A percentile compares a stretch with the other conserved stretches of the same genome.
Conservation (phyloP, 2,329 filamentous ascomycete genomes). For the Oidium heveae region DNA sequence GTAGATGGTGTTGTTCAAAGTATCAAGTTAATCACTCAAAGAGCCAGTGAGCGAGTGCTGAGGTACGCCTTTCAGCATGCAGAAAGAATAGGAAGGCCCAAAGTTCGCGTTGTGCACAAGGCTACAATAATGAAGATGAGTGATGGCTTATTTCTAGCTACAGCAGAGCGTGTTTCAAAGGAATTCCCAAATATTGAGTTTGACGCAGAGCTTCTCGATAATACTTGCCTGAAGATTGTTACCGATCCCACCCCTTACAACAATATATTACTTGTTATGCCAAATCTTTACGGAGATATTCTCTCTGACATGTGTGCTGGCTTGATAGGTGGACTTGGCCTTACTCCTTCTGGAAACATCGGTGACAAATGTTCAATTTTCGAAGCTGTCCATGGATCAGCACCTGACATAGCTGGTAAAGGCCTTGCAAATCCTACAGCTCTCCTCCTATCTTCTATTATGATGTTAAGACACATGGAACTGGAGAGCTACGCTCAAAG, state of each 20-base stretch:
- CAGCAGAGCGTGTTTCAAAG: slow-evolving; percentile 65
- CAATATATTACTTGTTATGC: slow-evolving; percentile 95
- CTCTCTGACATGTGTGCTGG: slow-evolving; percentile 87
- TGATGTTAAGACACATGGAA: slow-evolving; percentile 92
- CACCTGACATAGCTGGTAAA: slow-evolving; percentile 83
- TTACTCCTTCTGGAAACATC: slow-evolving; percentile 88
- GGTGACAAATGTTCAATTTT: slow-evolving; percentile 87
- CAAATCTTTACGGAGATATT: slow-evolving; percentile 94
- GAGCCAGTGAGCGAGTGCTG: slow-evolving; percentile 84
- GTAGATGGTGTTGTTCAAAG: slow-evolving; percentile 95
- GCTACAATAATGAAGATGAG: slow-evolving; percentile 99
- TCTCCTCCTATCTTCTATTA: slow-evolving; percentile 65
- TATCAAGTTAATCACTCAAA: slow-evolving; percentile 97
- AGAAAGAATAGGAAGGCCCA: slow-evolving; percentile 73
- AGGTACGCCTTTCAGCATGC: slow-evolving; percentile 98
- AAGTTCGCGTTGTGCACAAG: slow-evolving; percentile 98
- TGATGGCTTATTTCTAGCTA: slow-evolving; percentile 89
- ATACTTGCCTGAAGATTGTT: slow-evolving; percentile 97
- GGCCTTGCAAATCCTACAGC: slow-evolving; percentile 92
- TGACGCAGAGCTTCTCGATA: slow-evolving; percentile 93
- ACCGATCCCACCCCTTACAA: slow-evolving; percentile 92
- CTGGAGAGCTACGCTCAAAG: slow-evolving; percentile 65
- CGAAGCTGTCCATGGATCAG: slow-evolving; percentile 90
- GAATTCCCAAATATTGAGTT: slow-evolving; percentile 93
- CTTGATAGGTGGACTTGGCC: slow-evolving; percentile 70